phyloP scores from a whole-genome alignment of 345 rosid species.

The Punica granatum region DNA sequence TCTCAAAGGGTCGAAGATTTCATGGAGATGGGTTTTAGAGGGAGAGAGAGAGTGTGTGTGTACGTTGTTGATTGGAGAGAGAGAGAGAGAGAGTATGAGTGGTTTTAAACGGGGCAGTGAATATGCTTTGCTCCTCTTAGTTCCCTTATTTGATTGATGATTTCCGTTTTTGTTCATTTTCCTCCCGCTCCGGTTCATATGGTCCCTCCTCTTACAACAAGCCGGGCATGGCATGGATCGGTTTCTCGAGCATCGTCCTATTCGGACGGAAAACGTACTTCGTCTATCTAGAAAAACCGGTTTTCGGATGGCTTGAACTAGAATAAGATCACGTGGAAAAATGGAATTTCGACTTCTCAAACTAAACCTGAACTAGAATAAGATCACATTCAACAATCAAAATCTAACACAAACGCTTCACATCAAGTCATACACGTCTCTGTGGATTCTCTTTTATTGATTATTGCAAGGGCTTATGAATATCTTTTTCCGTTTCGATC shows the following conservation, averaged over 20 bases:
- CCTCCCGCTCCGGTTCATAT: not conserved
- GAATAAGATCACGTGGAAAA: no score
- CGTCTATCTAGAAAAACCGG: no score
- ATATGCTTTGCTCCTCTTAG: not conserved
- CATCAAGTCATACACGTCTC: no score
- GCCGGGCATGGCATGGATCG: not conserved
- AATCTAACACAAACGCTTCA: no score
- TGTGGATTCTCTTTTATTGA: no score
- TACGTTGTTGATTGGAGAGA: constrained; percentile 13
- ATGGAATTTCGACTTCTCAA: no score
- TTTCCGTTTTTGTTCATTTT: not conserved
- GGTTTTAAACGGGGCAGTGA: constrained; percentile 44
- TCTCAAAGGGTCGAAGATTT: constrained; percentile 12
- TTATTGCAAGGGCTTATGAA: no score
- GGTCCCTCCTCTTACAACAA: not conserved
- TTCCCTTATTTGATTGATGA: not conserved
- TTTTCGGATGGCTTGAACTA: no score
- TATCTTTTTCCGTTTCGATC: no score
- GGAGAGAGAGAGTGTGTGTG: not conserved
- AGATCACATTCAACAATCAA: no score
- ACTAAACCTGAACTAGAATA: no score
- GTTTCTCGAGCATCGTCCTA: not conserved
- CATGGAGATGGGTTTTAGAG: constrained; percentile 13
- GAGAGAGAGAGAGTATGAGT: constrained; percentile 26
- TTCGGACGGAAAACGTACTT: not conserved